Base-by-base conservation (phyloP, 345 rosid species). In the Populus davidiana region DNA sequence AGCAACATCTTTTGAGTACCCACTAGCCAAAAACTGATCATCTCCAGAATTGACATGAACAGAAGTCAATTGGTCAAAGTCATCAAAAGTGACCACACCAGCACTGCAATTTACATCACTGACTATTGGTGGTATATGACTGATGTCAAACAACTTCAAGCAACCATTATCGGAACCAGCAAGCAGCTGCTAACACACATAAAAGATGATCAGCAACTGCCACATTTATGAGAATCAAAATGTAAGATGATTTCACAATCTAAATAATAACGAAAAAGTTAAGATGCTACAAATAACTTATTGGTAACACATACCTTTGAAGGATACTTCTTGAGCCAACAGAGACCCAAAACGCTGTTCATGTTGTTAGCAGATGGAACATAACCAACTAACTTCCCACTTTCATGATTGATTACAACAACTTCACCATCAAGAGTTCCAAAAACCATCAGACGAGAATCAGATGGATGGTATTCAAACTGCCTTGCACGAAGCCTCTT, bases 101-200 rank as follows among this genome's bases (percentile, higher is more conserved):
- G 86, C 74, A 72, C 79, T 66, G 25, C 63, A 0, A 78, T 80
- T 79, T 38, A 54, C 52, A 78, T 84, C 85, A 13, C 77, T 65
- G 79, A 78, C 69, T 14, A 82, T 69, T 44, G 89, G 69, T 29
- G 88, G 81, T 52, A 85, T 81, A 78, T 84, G 84, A 77, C 87
- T 85, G 77, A 91, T 85, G 76, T 95, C 92, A 66, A 88, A 93
- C 50, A 95, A 78, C 85, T 87, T 91, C 81, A 95, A 47, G n/a
- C 97, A 89, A 39, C 99, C 99, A 75, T 93, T 90, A 82, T 90
- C 99, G 61, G 99, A 95, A 73, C 99, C 99, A 49, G 99, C 96
- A 80, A 95, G 89, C 78, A 93, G 93, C 98, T 95, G 90, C 72
- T 54, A 20, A 20, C 49, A 66, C 25, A 43, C 69, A 47, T 4